phyloP scores from a whole-genome alignment of 176 grass and related monocot species.

The Oryza brachyantha region DNA sequence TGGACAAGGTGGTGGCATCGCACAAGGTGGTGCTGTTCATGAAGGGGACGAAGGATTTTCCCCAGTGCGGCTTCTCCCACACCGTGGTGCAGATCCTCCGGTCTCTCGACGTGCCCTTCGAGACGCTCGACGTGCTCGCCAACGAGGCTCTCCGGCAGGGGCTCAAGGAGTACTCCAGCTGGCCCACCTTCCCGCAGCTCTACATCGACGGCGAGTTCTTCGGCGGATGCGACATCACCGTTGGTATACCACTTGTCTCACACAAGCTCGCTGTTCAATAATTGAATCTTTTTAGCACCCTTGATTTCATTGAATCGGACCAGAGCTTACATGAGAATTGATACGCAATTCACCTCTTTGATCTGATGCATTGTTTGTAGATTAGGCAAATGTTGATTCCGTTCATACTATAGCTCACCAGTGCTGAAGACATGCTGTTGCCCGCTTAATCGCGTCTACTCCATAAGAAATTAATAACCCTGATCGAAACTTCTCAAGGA shows the following conservation, averaged over 20 bases:
- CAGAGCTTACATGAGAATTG: background rate
- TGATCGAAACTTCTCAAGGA: background rate
- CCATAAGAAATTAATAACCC: background rate
- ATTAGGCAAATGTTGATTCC: background rate
- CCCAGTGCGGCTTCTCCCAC: conserved; percentile 95
- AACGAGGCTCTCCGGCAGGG: conserved; percentile 84
- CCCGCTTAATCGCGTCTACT: background rate
- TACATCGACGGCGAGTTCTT: conserved; percentile 98
- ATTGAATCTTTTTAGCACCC: background rate
- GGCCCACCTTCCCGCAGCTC: conserved; percentile 96
- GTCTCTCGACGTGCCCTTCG: conserved; percentile 83
- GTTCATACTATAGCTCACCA: background rate
- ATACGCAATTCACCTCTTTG: background rate
- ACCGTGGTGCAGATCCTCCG: conserved; percentile 89
- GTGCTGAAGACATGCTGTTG: background rate
- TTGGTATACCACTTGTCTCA: conserved; percentile 34
- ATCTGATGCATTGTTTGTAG: background rate
- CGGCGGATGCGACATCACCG: conserved; percentile 85
- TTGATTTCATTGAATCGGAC: background rate
- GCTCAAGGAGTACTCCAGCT: conserved; percentile 95
- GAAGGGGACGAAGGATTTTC: conserved; percentile 95
- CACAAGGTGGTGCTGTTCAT: conserved; percentile 91
- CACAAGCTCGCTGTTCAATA: background rate
- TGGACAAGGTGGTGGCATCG: conserved; percentile 79
- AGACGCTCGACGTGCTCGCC: conserved; percentile 80